These are phyloP conservation scores for Pythium biforme DNA, from an alignment of 352 stramenopile species.

Conservation along the genomic window DNA sequence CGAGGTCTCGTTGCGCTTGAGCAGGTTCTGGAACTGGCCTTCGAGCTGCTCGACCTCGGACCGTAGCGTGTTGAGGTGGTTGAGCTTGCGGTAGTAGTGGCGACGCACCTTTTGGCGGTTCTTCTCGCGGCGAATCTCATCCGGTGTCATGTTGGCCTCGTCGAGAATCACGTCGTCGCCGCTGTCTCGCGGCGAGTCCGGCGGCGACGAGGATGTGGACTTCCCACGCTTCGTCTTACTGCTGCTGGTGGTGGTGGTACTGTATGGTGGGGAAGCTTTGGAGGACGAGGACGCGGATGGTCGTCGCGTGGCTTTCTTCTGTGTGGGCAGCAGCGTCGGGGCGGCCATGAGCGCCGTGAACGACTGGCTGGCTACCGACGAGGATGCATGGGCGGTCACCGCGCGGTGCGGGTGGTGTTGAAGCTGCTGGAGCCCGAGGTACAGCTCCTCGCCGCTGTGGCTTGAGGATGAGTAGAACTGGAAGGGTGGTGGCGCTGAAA, in stretches of 20 bases:
- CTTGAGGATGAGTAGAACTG: neutral
- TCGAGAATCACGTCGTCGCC: neutral
- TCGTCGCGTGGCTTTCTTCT: neutral
- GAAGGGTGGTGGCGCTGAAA: neutral
- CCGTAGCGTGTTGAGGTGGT: slow-evolving; percentile 23
- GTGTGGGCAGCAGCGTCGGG: neutral
- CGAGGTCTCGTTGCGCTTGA: slow-evolving; percentile 11
- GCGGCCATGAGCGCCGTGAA: neutral
- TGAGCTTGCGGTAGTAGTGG: slow-evolving; percentile 38
- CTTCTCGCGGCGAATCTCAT: slow-evolving; percentile 28
- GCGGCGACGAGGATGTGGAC: neutral
- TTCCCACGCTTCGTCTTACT: no score
- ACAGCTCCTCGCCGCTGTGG: neutral
- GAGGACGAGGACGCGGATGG: neutral
- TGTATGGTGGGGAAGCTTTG: neutral
- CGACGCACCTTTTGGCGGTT: slow-evolving; percentile 37
- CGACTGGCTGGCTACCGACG: neutral
- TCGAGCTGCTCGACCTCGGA: slow-evolving; percentile 26
- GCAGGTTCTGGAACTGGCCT: slow-evolving; percentile 13
- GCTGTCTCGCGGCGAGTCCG: neutral
- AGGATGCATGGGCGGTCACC: neutral
- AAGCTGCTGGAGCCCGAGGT: neutral
- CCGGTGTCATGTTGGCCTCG: slow-evolving; percentile 1
- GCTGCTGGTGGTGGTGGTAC: no score
- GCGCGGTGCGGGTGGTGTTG: neutral